Evolutionary conservation across 139 green algal genomes (phyloP).

Genomic region (Monoraphidium neglectum): DNA sequence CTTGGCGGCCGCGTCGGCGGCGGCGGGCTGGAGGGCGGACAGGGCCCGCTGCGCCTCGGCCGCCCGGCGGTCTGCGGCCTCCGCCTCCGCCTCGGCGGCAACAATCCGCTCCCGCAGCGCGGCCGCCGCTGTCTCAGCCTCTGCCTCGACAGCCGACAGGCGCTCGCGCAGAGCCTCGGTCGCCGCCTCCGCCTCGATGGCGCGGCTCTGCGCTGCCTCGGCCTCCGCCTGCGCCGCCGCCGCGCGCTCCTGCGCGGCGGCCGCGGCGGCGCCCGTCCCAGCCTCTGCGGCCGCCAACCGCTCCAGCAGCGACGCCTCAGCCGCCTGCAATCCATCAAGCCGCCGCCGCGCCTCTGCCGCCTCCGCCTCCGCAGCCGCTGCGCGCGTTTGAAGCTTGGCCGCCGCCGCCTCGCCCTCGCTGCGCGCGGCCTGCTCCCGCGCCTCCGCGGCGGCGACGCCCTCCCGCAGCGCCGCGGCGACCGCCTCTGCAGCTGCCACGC

Average conservation of each 20-base stretch:
- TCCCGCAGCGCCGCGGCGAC: not conserved
- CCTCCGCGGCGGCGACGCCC: not conserved
- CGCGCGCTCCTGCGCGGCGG: not conserved
- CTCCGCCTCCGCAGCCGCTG: not conserved
- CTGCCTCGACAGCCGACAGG: not conserved
- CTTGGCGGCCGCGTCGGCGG: conserved; percentile 17
- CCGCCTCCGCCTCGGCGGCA: conserved; percentile 1
- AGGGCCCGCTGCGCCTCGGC: conserved; percentile 2
- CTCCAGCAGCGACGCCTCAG: too few relatives aligned
- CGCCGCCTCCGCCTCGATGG: not conserved
- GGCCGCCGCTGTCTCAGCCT: not conserved
- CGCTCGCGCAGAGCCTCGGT: not conserved
- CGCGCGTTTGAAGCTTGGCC: not conserved
- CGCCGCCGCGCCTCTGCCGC: not conserved
- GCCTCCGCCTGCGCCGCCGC: not conserved
- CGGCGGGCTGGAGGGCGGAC: conserved; percentile 12
- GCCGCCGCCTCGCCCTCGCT: not conserved
- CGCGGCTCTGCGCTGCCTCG: not conserved
- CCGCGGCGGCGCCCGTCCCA: too few relatives aligned
- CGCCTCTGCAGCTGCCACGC: not conserved
- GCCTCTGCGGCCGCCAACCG: too few relatives aligned
- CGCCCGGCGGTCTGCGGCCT: not conserved
- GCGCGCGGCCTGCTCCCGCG: not conserved
- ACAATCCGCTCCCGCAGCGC: not conserved
- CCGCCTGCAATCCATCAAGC: not conserved